Base-by-base conservation (phyloP, 805 yeast species). In the Dipodascopsis uninucleata region DNA sequence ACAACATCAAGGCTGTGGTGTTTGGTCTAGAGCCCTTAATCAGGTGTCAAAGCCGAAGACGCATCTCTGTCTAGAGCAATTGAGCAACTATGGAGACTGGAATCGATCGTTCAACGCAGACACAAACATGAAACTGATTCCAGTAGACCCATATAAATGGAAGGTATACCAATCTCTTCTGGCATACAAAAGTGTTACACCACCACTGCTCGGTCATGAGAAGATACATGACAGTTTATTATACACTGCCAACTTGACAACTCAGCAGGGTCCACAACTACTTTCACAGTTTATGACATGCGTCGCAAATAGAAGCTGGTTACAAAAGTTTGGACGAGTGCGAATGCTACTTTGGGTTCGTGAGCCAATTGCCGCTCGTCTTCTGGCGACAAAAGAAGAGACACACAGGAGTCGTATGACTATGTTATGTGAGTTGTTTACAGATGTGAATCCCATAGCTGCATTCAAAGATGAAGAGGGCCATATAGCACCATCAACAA, bases 281-380 rank as follows among this genome's bases (percentile, higher is more conserved):
- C 62, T 83, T 21, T 79, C 83, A 45, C 95, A 86, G 64, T 83
- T 87, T 79, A 62, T 83, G 25, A 75, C 74, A 48, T 83, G 94
- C 63, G 67, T 81, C 23, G 79, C 76, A 0, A 73, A 81, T 59
- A 69, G 74, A 38, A 84, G 83, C 58, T 86, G 95, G 96, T 61
- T 85, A 6, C 81, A 79, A 51, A 69, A 71, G 54, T 83, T 74
- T 62, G 85, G 95, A 6, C 73, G 82, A 38, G 89, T 88, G 2
- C 71, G 85, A 50, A 77, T 86, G 80, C 65, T 89, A 20, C 64
- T 83, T 12, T 77, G 89, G 79, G 69, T 81, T 17, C 78, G 80
- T 2, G 77, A 80, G 5, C 40, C 68, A 0, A 78, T 85, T 3
- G 82, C 84, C n/a, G 20, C 16, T 3, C 64, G 67, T 47, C 82